Base-by-base conservation (phyloP, 2,329 filamentous ascomycete genomes). In the Sclerotinia spermophila region DNA sequence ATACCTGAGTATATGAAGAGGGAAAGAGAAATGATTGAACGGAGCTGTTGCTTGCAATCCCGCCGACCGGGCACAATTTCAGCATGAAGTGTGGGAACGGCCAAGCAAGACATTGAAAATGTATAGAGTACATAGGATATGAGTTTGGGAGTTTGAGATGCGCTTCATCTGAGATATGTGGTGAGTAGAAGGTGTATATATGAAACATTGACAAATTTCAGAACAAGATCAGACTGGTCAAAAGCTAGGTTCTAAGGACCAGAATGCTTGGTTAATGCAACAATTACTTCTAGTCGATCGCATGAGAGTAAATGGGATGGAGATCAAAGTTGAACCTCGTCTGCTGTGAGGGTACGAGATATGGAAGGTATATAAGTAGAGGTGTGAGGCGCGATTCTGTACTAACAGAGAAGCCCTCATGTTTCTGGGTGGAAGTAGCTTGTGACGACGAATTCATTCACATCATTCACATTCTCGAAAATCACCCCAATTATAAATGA, bases 1-100 rank as follows among this genome's bases (percentile, higher is more conserved):
- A n/a, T 8, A 53, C 48, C 27, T 27, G 3, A 30, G n/a, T 27
- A 53, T 27, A 51, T 53, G 4, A 53, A 53, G 13, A 17, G 27
- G 17, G 48, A n/a, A 30, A 53, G n/a, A 53, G 13, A 6, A 53
- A 27, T 27, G 5, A 53, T 7, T n/a, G 77, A 27, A 40, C 11
- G 24, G 17, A 44, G 11, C 7, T 24, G 8, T 13, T n/a, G 27
- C 38, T 15, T 30, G 58, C n/a, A 53, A 27, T 53, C 48, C 11
- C 13, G n/a, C 21, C 7, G 17, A 19, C 7, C 19, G 30, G 30
- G 38, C n/a, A 30, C 38, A 8, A 21, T 4, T 11, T 13, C n/a
- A 21, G 13, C 7, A 30, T 13, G n/a, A 7, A 44, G n/a, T 30
- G 17, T 7, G 42, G 58, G n/a, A 42, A 19, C 30, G 58, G 15